Evolutionary conservation across 164 flowering plant genomes (phyloP).

Genomic region (Taxillus chinensis): DNA sequence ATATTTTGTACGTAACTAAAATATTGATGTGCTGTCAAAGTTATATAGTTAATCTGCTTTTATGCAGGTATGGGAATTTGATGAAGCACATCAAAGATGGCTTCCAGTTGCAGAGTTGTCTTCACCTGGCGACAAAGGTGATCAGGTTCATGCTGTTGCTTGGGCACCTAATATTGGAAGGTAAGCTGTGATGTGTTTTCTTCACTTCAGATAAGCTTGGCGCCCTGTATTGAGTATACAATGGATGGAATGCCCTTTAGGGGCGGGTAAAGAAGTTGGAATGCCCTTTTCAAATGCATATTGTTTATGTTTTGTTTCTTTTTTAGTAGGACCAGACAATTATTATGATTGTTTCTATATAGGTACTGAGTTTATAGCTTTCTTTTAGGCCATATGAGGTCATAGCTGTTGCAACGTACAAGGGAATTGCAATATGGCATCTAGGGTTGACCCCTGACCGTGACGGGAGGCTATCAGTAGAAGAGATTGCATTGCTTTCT

Average conservation of each 20-base stretch:
- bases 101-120: constrained; percentile 91
- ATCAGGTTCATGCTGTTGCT: constrained; percentile 67
- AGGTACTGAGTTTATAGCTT: not conserved
- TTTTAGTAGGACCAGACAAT: too few species aligned
- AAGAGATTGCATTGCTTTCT: constrained; percentile 67
- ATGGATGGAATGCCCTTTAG: too few species aligned
- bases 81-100: constrained; percentile 92
- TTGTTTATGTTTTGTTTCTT: too few species aligned
- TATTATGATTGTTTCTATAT: too few species aligned
- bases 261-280: too few species aligned
- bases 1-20: too few species aligned
- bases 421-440: constrained; percentile 91
- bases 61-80: constrained; percentile 93
- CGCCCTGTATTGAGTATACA: too few species aligned
- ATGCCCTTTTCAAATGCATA: too few species aligned
- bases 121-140: constrained; percentile 57
- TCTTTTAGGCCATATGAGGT: constrained; percentile 73
- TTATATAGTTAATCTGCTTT: not conserved
- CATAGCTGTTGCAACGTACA: constrained; percentile 75
- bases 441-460: constrained; percentile 58
- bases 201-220: not conserved
- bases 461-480: constrained; percentile 71
- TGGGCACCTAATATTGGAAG: constrained; percentile 98
- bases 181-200: constrained; percentile 21
- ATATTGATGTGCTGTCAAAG: too few species aligned